A percentile compares a stretch with the other conserved stretches of the same genome.
Evolutionary conservation across 306 rosid species (phyloP).

Genomic region (Sicyos edulis): DNA sequence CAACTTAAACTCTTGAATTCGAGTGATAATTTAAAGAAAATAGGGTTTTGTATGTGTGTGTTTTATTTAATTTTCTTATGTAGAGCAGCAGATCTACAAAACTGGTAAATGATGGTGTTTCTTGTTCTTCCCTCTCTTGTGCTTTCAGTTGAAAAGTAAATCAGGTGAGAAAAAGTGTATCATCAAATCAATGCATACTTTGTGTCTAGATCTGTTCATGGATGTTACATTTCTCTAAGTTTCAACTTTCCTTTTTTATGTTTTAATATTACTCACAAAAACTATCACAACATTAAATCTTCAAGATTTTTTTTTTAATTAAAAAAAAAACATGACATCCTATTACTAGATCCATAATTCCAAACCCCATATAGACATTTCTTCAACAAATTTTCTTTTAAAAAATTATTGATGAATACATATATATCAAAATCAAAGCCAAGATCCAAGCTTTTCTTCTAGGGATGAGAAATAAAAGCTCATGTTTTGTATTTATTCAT

Average conservation of each 20-base stretch:
- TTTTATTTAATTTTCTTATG: neutral
- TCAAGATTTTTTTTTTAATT: slow-evolving; percentile 1
- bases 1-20: neutral
- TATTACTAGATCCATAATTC: slow-evolving; percentile 56
- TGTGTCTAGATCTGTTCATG: slow-evolving; percentile 49
- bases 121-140: neutral
- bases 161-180: neutral
- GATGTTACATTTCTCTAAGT: slow-evolving; percentile 30
- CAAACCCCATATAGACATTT: slow-evolving; percentile 27
- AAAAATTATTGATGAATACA: slow-evolving; percentile 7
- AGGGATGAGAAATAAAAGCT: neutral
- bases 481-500: neutral
- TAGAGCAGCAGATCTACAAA: neutral
- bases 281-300: slow-evolving; percentile 6
- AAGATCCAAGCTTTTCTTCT: neutral
- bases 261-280: slow-evolving; percentile 15
- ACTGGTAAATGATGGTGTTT: neutral
- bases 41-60: neutral
- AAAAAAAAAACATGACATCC: neutral
- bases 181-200: slow-evolving; percentile 22
- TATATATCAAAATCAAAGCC: neutral
- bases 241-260: slow-evolving; percentile 26
- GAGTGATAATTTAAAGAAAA: neutral
- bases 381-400: slow-evolving; percentile 40
- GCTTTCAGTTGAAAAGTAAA: neutral